These are phyloP conservation scores for Populus pruinosa DNA, from an alignment of 345 rosid genomes.

Conservation along the genomic window DNA sequence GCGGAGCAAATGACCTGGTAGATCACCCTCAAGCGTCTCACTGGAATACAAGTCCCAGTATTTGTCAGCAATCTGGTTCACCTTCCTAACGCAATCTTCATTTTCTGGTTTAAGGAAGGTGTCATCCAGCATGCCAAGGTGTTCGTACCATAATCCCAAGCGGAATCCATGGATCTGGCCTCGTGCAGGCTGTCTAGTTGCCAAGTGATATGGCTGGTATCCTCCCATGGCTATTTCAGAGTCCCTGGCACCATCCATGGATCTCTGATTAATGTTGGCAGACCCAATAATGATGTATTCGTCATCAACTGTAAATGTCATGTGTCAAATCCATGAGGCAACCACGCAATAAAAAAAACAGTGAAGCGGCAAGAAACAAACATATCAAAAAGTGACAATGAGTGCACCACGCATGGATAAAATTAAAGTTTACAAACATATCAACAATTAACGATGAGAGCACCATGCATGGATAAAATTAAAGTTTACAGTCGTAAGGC, in stretches of 20 bases:
- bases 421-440: no score
- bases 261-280: slow-evolving; percentile 96
- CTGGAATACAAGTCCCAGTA: slow-evolving; percentile 91
- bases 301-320: slow-evolving; percentile 70
- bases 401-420: no score
- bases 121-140: slow-evolving; percentile 86
- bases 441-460: background rate
- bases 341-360: background rate
- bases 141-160: slow-evolving; percentile 92
- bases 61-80: slow-evolving; percentile 76
- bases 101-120: slow-evolving; percentile 72
- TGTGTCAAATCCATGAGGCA: background rate
- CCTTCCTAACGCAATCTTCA: slow-evolving; percentile 57
- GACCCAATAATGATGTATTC: slow-evolving; percentile 95
- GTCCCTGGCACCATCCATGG: slow-evolving; percentile 99
- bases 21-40: slow-evolving; percentile 68
- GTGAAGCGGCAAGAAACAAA: no score
- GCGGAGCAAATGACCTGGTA: slow-evolving; percentile 89
- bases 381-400: no score
- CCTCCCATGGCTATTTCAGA: slow-evolving; percentile 99
- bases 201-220: slow-evolving; percentile 83
- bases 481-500: background rate
- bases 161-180: slow-evolving; percentile 98
- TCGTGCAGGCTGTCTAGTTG: slow-evolving; percentile 68
- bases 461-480: background rate